Evolutionary conservation across 495 filamentous ascomycete species (phyloP), one percentile per base, ranked within the genome.

Genomic region (Cercophora scortea): DNA sequence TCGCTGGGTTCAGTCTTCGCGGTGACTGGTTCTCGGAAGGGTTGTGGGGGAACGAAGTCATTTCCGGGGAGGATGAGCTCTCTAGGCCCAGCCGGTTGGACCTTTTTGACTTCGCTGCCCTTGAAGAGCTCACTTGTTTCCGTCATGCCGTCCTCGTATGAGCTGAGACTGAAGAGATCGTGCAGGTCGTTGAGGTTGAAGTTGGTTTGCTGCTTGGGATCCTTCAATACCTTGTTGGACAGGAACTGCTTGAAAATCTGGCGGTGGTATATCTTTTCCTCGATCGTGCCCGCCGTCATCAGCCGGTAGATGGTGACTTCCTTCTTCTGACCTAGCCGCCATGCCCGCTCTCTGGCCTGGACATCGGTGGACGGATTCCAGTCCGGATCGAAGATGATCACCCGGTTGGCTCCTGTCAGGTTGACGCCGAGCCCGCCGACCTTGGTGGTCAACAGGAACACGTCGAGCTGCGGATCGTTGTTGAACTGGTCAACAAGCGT

Each of bases 211-310:
- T 95, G 89, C 58, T 91, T 95, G 0, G 93, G 90, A 55, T 97
- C 90, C 63, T 83, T 87, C 51, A 96, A 65, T 10, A 98, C 90
- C 64, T 98, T 98, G 70, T 95, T 92, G 8, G 87, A 88, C 33
- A 98, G 72, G 60, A 95, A 95, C 57, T 95, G 90, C 67, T 98
- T 98, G 72, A 90, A 97, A 46, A 98, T 89, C 66, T 98, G 93
- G 6, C 93, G 86, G 64, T 97, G 93, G 52, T 96, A 97, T 40
- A 98, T 96, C 75, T 97, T 97, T 69, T 98, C 93, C 61, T 98
- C 93, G 34, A 98, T 97, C 0, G 93, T 96, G 13, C 92, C 91
- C 2, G 89, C 88, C n/a, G 89, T 93, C 87, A 98, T 90, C 39
- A 98, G 75, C 19, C 93, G 86, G 66, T 93, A 98, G 33, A 98